A percentile compares a stretch with the other conserved stretches of the same genome.
phyloP scores from a whole-genome alignment of 768 basidiomycete species.

The Trametes punicea region DNA sequence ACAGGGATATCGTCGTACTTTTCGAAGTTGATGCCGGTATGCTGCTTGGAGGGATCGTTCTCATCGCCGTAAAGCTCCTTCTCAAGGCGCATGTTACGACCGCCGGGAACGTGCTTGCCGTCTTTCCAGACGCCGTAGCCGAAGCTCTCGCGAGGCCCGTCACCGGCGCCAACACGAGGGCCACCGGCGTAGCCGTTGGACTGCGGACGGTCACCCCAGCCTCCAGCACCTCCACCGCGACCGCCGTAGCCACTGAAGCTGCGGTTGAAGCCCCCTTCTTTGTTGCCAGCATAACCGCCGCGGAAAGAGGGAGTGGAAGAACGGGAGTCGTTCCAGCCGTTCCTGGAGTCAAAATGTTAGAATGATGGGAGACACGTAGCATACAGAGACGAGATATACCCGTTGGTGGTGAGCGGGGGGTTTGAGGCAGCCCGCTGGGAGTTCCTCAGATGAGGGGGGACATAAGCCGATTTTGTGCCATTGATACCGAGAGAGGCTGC shows the following conservation, averaged over 20 bases:
- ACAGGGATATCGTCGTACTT: conserved; percentile 99
- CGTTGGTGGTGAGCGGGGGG: conserved; percentile 41
- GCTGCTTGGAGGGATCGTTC: conserved; percentile 80
- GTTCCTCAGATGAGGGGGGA: conserved; percentile 85
- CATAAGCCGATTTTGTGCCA: conserved; percentile 72
- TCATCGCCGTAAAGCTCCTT: conserved; percentile 94
- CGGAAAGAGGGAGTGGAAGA: conserved; percentile 54
- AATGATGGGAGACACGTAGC: conserved; percentile 19
- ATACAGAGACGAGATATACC: conserved; percentile 38
- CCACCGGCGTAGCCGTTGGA: conserved; percentile 25
- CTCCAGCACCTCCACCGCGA: conserved; percentile 40
- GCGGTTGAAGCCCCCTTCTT: conserved; percentile 40
- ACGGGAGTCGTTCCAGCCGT: conserved; percentile 75
- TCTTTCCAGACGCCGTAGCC: conserved; percentile 86
- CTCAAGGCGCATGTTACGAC: conserved; percentile 83
- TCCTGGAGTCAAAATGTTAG: conserved; percentile 38
- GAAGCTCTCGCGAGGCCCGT: conserved; percentile 47
- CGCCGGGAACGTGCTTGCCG: conserved; percentile 81
- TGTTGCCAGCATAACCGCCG: conserved; percentile 38
- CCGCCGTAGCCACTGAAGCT: conserved; percentile 37
- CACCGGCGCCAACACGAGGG: conserved; percentile 30
- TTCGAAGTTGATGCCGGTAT: conserved; percentile 99
- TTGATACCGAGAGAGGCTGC: conserved; percentile 75
- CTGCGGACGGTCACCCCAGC: conserved; percentile 31
- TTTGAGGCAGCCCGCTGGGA: conserved; percentile 80